These are phyloP conservation scores for Syncephalastrum racemosum DNA, from an alignment of 371 early-diverging fungal genomes.

Conservation along the genomic window DNA sequence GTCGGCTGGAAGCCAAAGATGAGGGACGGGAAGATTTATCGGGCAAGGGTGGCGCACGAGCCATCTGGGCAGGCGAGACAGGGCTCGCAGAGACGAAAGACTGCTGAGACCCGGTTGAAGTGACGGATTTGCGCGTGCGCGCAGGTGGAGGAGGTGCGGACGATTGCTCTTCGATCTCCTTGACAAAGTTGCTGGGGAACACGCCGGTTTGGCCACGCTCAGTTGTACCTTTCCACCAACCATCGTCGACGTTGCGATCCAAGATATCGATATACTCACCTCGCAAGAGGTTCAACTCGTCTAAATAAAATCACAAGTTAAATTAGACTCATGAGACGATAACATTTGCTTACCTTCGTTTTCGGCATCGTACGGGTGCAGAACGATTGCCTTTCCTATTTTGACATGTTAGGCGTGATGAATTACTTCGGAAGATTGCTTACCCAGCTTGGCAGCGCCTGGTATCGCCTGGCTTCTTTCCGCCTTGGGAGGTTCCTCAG, in stretches of 20 bases:
- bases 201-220: conserved; percentile 58
- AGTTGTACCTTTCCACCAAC: conserved; percentile 63
- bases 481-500: background rate
- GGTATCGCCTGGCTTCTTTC: background rate
- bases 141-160: conserved; percentile 40
- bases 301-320: conserved; percentile 18
- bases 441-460: background rate
- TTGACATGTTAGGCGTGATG: background rate
- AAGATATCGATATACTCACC: conserved; percentile 54
- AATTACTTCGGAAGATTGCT: background rate
- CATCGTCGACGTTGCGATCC: conserved; percentile 56
- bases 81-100: conserved; percentile 14
- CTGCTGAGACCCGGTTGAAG: conserved; percentile 20
- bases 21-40: conserved; percentile 15
- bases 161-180: conserved; percentile 51
- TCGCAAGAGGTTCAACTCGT: conserved; percentile 53
- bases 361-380: conserved; percentile 59
- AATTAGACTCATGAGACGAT: background rate
- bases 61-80: conserved; percentile 7
- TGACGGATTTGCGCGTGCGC: conserved; percentile 31
- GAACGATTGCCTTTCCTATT: conserved; percentile 50
- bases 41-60: conserved; percentile 17
- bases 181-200: conserved; percentile 62
- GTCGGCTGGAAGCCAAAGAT: conserved; percentile 16
- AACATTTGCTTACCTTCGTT: conserved; percentile 41